phyloP scores from a whole-genome alignment of 2,329 filamentous ascomycete genomes.

The Rutstroemia sp. region DNA sequence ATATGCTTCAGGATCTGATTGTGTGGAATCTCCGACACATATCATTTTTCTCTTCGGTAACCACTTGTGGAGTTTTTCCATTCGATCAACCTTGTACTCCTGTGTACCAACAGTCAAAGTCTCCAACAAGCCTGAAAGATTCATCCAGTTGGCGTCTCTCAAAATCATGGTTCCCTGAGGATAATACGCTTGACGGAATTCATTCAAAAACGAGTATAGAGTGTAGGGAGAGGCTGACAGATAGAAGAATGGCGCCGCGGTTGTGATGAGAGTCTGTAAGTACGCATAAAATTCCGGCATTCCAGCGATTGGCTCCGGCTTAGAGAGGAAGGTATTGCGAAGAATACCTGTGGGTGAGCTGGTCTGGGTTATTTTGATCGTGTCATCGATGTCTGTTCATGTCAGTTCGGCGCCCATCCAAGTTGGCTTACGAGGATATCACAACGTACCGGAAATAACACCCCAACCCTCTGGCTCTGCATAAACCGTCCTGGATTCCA shows the following conservation, averaged over 20 bases:
- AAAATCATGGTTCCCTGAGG: constrained; percentile 75
- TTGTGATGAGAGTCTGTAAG: constrained; percentile 45
- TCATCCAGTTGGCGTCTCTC: constrained; percentile 81
- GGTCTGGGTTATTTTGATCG: constrained; percentile 86
- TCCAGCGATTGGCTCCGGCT: constrained; percentile 61
- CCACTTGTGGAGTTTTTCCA: constrained; percentile 71
- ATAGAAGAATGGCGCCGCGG: constrained; percentile 75
- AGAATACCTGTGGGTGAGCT: constrained; percentile 74
- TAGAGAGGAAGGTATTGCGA: constrained; percentile 72
- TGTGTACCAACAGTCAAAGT: constrained; percentile 75
- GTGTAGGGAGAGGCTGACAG: constrained; percentile 92
- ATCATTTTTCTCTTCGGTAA: constrained; percentile 74
- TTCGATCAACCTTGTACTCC: constrained; percentile 77
- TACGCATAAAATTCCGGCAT: constrained; percentile 80
- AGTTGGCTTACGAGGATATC: background rate
- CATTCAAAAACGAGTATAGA: constrained; percentile 76
- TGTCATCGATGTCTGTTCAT: constrained; percentile 78
- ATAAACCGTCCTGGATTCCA: constrained; percentile 64
- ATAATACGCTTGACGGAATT: constrained; percentile 65
- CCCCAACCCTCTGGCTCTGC: constrained; percentile 75
- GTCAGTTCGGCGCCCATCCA: constrained; percentile 12
- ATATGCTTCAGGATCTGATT: constrained; percentile 86
- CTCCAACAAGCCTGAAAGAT: constrained; percentile 68
- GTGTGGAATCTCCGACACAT: constrained; percentile 83
- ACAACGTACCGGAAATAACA: constrained; percentile 59